Evolutionary conservation across 2,329 filamentous ascomycete species (phyloP), one percentile per base, ranked within the genome.

Genomic region (Tolypocladium nubicola): DNA sequence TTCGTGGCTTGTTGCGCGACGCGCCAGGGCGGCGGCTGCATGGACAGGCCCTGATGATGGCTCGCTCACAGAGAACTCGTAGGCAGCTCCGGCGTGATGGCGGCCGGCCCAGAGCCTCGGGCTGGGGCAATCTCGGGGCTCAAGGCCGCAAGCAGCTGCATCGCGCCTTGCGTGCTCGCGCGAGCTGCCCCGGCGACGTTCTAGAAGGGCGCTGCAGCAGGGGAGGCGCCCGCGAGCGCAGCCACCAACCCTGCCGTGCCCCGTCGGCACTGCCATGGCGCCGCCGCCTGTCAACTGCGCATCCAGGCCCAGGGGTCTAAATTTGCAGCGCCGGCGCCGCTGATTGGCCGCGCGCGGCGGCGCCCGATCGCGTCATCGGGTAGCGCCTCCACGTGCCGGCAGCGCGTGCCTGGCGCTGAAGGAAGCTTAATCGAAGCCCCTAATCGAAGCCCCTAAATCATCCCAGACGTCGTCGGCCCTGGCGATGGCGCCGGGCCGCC

Each of bases 321-420:
- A 61, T 58, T 61, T 63, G 55, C 55, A 56, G 23, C 45, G 54
- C 53, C 53, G 52, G 35, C 16, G 40, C 10, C 52, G 45, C 55
- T 61, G 54, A 65, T 62, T 63, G 63, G 61, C 54, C 41, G 14
- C 5, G 13, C 26, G 47, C 16, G 43, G 23, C 47, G 49, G 26
- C n/a, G 41, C 50, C 53, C 57, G 64, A 66, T 66, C 59, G 63
- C 65, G 65, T 64, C 63, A 66, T 66, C 63, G 61, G 56, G 54
- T 39, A 55, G 56, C 53, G 43, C 45, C 45, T 14, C 41, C n/a
- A 45, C 40, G n/a, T 11, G 40, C 40, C 40, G 45, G 45, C 45
- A 49, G 26, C 33, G 26, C 1, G 26, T 33, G 45, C 26, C 30
- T 21, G 54, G 26, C 26, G 53, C 56, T 50, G 47, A 23, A 33